Evolutionary conservation across 345 rosid genomes (phyloP), one percentile per base, ranked within the genome.

Genomic region (Angophora floribunda): DNA sequence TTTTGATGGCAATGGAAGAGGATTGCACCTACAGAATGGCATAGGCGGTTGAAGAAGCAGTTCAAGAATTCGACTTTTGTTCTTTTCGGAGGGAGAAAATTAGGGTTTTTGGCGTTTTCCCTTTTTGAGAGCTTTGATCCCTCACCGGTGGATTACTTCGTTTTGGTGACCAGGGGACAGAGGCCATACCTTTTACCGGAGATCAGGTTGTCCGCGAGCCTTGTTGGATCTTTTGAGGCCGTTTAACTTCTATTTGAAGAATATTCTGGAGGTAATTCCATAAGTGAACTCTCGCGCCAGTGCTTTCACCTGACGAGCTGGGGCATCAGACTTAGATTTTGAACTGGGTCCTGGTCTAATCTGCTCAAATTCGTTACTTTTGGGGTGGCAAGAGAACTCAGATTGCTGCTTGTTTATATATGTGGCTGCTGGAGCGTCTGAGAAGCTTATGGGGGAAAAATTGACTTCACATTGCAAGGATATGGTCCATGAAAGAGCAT

Each of bases 401-500:
- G 32, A 65, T 88, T 75, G 91, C 87, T 82, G 45, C 67, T 47
- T 85, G 9, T 89, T 55, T 87, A 88, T 87, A 61, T 78, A 50
- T 59, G 82, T 45, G 85, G 67, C 52, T 87, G 44, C 67, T 89
- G 87, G 86, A 87, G 89, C 87, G 91, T 79, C 65, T 78, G 52
- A 32, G 87, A 87, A 85, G 87, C 57, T 90, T 85, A 91, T 91
- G 94, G 89, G 86, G 87, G 80, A n/a, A 70, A 85, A 86, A 63
- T 92, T 87, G 90, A 91, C 90, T 94, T 91, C 93, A 95, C 91
- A 91, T 93, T 94, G 94, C 91, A 94, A 91, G 94, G 96, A 92
- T 93, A 94, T 93, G 94, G 95, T 93, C 95, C 91, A 94, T 93
- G 96, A 93, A 89, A 87, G 96, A 92, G 91, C 92, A 91, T 92